Percentiles rank a stretch among this genome's conserved stretches.
These are phyloP conservation scores for Neofusicoccum sp. DNA, from an alignment of 2,329 filamentous ascomycete species.

Conservation along the genomic window DNA sequence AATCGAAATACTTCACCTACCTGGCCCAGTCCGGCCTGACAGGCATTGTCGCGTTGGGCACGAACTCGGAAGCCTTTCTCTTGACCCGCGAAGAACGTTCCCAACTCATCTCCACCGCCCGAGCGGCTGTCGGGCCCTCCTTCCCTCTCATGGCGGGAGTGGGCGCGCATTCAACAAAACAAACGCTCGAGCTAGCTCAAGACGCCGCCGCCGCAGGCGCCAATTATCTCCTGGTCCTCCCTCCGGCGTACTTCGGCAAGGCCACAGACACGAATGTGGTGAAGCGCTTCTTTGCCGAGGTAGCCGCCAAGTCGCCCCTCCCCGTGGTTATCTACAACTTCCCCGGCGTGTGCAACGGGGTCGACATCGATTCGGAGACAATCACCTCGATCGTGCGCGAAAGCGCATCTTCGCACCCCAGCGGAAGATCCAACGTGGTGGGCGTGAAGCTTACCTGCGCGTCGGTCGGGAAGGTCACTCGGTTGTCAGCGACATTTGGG, in stretches of 20 bases:
- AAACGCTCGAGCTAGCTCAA: constrained; percentile 43
- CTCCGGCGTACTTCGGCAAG: constrained; percentile 38
- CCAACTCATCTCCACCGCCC: constrained; percentile 37
- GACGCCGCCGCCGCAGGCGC: constrained; percentile 43
- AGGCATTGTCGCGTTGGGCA: constrained; percentile 48
- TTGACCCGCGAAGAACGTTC: constrained; percentile 45
- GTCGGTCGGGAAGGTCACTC: constrained; percentile 69
- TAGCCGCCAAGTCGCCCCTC: constrained; percentile 59
- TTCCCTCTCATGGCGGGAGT: constrained; percentile 47
- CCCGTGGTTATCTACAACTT: constrained; percentile 73
- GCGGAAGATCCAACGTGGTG: constrained; percentile 43
- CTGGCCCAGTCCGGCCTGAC: constrained; percentile 43
- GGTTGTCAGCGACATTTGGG: constrained; percentile 52
- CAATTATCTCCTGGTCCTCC: constrained; percentile 44
- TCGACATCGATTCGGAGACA: constrained; percentile 60
- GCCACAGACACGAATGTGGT: constrained; percentile 43
- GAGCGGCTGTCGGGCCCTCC: constrained; percentile 40
- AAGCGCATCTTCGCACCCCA: constrained; percentile 45
- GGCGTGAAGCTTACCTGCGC: constrained; percentile 71
- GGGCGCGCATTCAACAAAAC: constrained; percentile 43
- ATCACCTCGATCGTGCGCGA: constrained; percentile 44
- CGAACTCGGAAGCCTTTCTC: constrained; percentile 48
- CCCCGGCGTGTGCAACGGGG: constrained; percentile 63
- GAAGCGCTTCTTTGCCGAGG: constrained; percentile 41
- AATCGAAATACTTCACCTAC: constrained; percentile 45